Base-by-base conservation (phyloP, 768 basidiomycete species). In the Tubosaeta sp. region DNA sequence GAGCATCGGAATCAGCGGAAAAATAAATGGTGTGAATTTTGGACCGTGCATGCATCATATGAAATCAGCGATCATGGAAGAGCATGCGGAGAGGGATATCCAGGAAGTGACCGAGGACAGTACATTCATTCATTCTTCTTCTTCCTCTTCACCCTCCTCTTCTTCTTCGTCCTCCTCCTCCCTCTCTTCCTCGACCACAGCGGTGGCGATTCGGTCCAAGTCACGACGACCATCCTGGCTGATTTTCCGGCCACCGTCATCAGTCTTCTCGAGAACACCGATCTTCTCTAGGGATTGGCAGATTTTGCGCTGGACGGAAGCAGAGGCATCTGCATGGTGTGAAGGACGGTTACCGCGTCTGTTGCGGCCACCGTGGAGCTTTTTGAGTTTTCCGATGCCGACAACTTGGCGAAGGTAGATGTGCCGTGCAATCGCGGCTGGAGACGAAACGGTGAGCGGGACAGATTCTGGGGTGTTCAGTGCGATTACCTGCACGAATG, bases 331-430 rank as follows among this genome's bases (percentile, higher is more conserved):
- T 51, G 81, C 85, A 76, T 97, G 95, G 78, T 95, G 94, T 57
- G 91, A 92, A 45, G 95, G 94, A 62, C 97, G 88, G 83, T 93
- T 91, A 47, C 97, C 97, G 56, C 97, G 90, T 65, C 92, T 82
- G 78, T 94, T 93, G 69, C 91, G 86, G 58, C 91, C 90, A 72
- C 97, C 97, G 76, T 98, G 94, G 38, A 97, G 88, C 82, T 97
- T 98, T 74, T 83, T 85, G 34, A 97, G 83, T 27, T 89, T 89
- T 65, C 93, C 94, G 59, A 95, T 84, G 65, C 94, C 94, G 64
- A 95, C 91, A 69, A 91, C 88, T 79, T 95, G 95, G 72, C 95
- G 91, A 71, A 99, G 89, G 83, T 99, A 98, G 75, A 97, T 97
- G 86, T 97, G 95, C 67, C 95, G 88, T 74, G 95, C 95, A 65